Base-by-base conservation (phyloP, 345 rosid genomes). In the Linum lewisii region DNA sequence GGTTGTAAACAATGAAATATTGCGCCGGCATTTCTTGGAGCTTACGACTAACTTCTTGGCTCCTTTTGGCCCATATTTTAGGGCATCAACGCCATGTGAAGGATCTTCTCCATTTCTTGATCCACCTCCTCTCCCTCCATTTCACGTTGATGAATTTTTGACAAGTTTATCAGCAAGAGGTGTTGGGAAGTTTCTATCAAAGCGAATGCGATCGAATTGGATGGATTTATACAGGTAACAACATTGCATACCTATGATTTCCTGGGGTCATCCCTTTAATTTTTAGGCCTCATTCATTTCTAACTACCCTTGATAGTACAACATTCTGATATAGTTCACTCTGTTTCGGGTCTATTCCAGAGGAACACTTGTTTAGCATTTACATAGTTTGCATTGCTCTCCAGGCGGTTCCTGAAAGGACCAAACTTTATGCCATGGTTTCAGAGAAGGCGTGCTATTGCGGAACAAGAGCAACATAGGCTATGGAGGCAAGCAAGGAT, bases 181-280 rank as follows among this genome's bases (percentile, higher is more conserved):
- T 61, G 85, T 78, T 5, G 97, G 99, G 66, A 93, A 87, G 81
- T 93, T 93, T 73, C 67, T 93, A 61, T 83, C 84, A 32, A 89
- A 93, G 74, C 82, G 97, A 59, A 89, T 93, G 99, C 81, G 82
- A 80, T 87, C 90, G 50, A 93, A 93, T 75, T 93, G 99, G 99
- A 78, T 91, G 57, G 96, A 90, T 62, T 78, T 93, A 53, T 93
- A 93, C 75, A 87, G 88, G 99, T 93, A 80, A 65, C 56, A 61
- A 58, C 34, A 24, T 57, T 57, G 51, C 26, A 51, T 21, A 50
- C 13, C 13, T 60, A 52, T 52, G 51, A 51, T 6, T 13, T 18
- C 18, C 36, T 2, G 36, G 14, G 25, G 44, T 24, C 44, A 20
- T 20, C 5, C 36, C 23, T 26, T 60, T 47, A 62, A 15, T 15